Evolutionary conservation across 306 rosid genomes (phyloP), one percentile per base, ranked within the genome.

Genomic region (Vicia faba): DNA sequence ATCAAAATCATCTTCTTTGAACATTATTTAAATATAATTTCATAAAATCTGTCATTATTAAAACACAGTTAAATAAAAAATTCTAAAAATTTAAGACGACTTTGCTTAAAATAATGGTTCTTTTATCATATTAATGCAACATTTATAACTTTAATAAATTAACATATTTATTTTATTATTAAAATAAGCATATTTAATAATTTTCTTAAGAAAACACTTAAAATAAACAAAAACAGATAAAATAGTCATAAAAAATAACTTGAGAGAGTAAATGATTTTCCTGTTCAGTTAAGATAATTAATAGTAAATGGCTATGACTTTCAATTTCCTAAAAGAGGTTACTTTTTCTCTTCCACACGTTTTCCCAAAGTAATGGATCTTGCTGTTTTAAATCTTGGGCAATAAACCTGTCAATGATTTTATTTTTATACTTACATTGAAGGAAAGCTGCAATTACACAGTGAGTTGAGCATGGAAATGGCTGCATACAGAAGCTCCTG

Each of bases 371-470:
- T 26, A 49, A 64, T 13, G 46, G 50, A 48, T 46, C 23, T 68
- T 28, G 40, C 50, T 26, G 40, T 59, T 26, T 8, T 15, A 75
- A 60, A 20, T 48, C 33, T 68, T 50, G 14, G 51, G 64, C 36
- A 18, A 61, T 68, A 43, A 60, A 40, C 19, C 11, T 36, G 64
- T 68, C 63, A 74, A 13, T 49, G 2, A 9, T 28, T 46, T 65
- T 48, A 33, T 7, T 8, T 41, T 25, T 73, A 71, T 55, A 83
- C 29, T 63, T 63, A 57, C 44, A 43, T 66, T 71, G 77, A 73
- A 16, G 57, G 66, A 82, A 76, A 80, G 75, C 74, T 77, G 87
- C 71, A 70, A 62, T 71, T 77, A 69, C 81, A 71, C 63, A 58
- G 25, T 61, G 26, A 75, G 50, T 65, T 58, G 20, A 78, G 40